These are phyloP conservation scores for Fabrea salina DNA, from an alignment of 169 alveolate genomes.

Conservation along the genomic window DNA sequence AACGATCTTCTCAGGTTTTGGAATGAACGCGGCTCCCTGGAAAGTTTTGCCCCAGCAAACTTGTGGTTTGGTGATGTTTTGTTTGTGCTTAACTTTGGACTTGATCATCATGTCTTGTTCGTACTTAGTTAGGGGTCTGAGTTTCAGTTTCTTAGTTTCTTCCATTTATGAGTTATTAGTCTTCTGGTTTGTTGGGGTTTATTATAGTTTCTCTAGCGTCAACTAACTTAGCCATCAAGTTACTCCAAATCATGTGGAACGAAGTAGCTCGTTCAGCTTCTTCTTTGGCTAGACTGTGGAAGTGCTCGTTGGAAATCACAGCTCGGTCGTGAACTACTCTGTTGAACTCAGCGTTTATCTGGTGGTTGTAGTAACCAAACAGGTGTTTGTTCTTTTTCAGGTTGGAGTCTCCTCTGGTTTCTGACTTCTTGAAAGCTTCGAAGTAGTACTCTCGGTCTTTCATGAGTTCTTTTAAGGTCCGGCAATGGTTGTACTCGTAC, in stretches of 20 bases:
- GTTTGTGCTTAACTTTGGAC: constrained; percentile 44
- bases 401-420: background rate
- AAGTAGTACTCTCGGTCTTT: background rate
- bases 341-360: background rate
- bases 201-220: no score
- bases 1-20: constrained; percentile 78
- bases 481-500: background rate
- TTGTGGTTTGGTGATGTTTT: constrained; percentile 67
- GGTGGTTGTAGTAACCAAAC: background rate
- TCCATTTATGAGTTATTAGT: no score
- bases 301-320: background rate
- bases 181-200: no score
- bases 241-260: constrained; percentile 11
- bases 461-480: background rate
- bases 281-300: background rate
- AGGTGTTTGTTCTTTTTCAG: background rate
- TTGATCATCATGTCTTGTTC: constrained; percentile 23
- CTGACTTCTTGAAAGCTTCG: background rate
- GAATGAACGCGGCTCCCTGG: constrained; percentile 76
- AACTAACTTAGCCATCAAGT: background rate
- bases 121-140: constrained; percentile 27
- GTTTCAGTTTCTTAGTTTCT: background rate
- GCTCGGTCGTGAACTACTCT: background rate
- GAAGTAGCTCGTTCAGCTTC: background rate
- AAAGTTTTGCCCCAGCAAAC: constrained; percentile 71